Evolutionary conservation across 2,329 filamentous ascomycete species (phyloP), one percentile per base, ranked within the genome.

Genomic region (Claviceps fusiformis): DNA sequence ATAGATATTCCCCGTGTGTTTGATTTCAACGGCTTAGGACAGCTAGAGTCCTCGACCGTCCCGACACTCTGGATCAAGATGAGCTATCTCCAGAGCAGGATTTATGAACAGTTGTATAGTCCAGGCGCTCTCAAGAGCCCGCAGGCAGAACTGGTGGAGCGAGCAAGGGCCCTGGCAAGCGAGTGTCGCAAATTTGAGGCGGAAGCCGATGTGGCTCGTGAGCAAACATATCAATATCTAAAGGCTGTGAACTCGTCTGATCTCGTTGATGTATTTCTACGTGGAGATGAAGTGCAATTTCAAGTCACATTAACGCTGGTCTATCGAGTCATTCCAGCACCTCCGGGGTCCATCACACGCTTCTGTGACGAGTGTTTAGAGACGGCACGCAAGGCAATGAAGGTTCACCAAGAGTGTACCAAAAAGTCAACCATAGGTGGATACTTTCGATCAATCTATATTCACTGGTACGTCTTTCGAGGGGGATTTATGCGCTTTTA

Each of bases 91-190:
- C 77, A 83, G 58, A 79, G 80, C 15, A 71, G 77, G 15, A 75
- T 82, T 5, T 86, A 85, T 59, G 75, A 81, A 59, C 68, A 76
- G 51, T 50, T 74, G 66, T 85, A 85, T 59, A 77, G 75, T 57
- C 74, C 75, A 1, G 66, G 69, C 7, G 75, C 76, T 3, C 62
- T 78, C 45, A 64, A 66, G 1, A 65, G 67, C 35, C 68, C 72
- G 0, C 70, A 68, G 4, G 67, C 68, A 8, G 67, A 72, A 47
- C 67, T 78, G 0, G 65, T 68, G 24, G 67, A 69, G 35, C 67
- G 68, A 58, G 77, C 71, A 13, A 67, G 62, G 46, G 61, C 57
- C 45, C 65, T 75, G 27, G 71, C 71, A 17, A 65, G 64, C 15
- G 68, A 72, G 56, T 70, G 70, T 55, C 69, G 62, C 44, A 62